Base-by-base conservation (phyloP, 2,329 filamentous ascomycete genomes). In the Verruconis gallopava region DNA sequence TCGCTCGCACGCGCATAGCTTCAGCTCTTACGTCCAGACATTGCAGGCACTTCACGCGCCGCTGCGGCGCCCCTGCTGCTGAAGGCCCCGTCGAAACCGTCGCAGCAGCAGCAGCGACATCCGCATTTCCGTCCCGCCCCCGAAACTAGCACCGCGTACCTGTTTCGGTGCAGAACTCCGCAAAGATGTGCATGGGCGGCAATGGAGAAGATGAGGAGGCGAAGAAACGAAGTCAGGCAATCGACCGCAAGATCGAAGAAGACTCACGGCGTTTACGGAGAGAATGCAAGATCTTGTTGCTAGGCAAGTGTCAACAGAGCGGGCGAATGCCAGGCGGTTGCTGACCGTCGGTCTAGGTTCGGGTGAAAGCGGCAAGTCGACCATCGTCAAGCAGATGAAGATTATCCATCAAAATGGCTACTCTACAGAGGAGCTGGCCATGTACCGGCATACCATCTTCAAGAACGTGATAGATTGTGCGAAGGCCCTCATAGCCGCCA, bases 371-470 rank as follows among this genome's bases (percentile, higher is more conserved):
- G 91, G 91, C 52, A 98, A 98, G 66, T 96, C 91, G 45, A 98
- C 91, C 6, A 96, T 98, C 55, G 91, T 98, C 52, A 98, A 98
- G 65, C 91, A 98, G 71, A 98, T 98, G 91, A 98, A 96, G 67
- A 98, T 98, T 54, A 96, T 98, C 57, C 91, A 98, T 58, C 81
- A 96, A 55, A 94, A 95, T 65, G 91, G 91, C 47, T 98, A 98
- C 64, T 88, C 85, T 9, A 78, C 85, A 51, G 89, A 96, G 54
- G 91, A 98, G 63, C 72, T 96, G 38, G 82, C 82, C 55, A 81
- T 94, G 59, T 96, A 96, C 67, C 82, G 91, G 46, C 77, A 93
- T 48, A 96, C 91, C 22, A 86, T 98, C 46, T 98, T 93, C 70
- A 98, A 98, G 67, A 98, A 98, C 61, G 72, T 98, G 46, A 75